Evolutionary conservation across 2,329 filamentous ascomycete species (phyloP).

Genomic region (Alternaria conjuncta): DNA sequence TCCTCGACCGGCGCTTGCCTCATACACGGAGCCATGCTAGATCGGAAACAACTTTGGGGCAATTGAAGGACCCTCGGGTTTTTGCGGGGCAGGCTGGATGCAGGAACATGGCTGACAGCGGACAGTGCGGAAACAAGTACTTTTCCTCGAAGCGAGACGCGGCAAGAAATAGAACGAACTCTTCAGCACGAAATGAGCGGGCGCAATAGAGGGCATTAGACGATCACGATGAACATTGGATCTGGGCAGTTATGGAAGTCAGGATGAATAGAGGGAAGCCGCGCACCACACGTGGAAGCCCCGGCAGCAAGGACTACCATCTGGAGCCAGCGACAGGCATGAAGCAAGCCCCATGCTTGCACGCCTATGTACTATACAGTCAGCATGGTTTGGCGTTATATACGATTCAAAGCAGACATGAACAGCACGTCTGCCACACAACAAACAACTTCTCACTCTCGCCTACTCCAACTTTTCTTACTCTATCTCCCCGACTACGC

Average conservation of each 20-base stretch:
- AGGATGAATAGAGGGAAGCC: background rate
- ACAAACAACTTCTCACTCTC: background rate
- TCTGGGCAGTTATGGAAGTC: background rate
- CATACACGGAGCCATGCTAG: background rate
- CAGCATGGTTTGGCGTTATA: conserved; percentile 38
- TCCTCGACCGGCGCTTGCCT: background rate
- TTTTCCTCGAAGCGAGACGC: conserved; percentile 93
- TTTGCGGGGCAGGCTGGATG: background rate
- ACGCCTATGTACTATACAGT: conserved; percentile 34
- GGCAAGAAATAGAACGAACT: conserved; percentile 59
- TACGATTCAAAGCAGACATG: conserved; percentile 7
- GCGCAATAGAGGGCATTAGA: background rate
- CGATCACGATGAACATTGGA: background rate
- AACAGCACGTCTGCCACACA: background rate
- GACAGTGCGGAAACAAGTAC: conserved; percentile 88
- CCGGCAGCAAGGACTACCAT: background rate
- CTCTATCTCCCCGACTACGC: background rate
- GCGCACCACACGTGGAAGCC: background rate
- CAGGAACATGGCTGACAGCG: conserved; percentile 22
- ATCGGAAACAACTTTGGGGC: too few species aligned
- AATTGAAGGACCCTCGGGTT: background rate
- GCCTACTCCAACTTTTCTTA: background rate
- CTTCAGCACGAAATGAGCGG: background rate
- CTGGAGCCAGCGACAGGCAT: background rate
- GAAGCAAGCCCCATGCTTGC: conserved; percentile 13